Evolutionary conservation across 2,329 filamentous ascomycete genomes (phyloP).

Genomic region (Fusarium musae): DNA sequence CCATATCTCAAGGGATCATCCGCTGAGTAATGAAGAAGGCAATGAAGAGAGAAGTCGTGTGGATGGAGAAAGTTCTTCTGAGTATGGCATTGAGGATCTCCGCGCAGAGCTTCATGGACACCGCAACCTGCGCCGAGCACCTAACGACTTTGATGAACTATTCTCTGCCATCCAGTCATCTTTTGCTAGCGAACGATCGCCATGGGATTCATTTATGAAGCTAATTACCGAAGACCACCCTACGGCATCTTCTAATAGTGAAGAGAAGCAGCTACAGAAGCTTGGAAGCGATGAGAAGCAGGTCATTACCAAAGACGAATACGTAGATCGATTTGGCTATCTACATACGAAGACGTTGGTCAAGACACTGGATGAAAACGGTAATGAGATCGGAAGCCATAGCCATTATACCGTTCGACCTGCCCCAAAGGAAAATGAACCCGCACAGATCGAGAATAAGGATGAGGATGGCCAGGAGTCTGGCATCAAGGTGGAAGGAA

Average conservation of each 20-base stretch:
- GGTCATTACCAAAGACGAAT: constrained; percentile 53
- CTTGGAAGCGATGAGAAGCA: constrained; percentile 42
- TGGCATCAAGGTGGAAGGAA: constrained; percentile 23
- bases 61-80: constrained; percentile 7
- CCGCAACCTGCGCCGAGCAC: constrained; percentile 22
- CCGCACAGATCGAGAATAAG: constrained; percentile 16
- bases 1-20: constrained; percentile 7
- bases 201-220: constrained; percentile 56
- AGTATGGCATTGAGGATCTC: neutral
- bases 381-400: constrained; percentile 54
- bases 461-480: constrained; percentile 18
- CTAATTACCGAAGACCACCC: constrained; percentile 43
- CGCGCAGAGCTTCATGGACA: constrained; percentile 15
- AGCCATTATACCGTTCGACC: constrained; percentile 50
- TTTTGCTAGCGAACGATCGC: constrained; percentile 51
- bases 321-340: constrained; percentile 57
- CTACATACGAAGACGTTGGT: constrained; percentile 55
- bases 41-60: constrained; percentile 14
- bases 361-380: constrained; percentile 54
- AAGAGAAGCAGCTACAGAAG: constrained; percentile 9
- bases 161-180: constrained; percentile 53
- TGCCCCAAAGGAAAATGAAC: constrained; percentile 37
- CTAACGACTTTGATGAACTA: constrained; percentile 56
- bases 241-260: constrained; percentile 5
- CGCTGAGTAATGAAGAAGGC: neutral